phyloP scores from a whole-genome alignment of 1,284 basidiomycete species.

The Fomitopsis palustris region DNA sequence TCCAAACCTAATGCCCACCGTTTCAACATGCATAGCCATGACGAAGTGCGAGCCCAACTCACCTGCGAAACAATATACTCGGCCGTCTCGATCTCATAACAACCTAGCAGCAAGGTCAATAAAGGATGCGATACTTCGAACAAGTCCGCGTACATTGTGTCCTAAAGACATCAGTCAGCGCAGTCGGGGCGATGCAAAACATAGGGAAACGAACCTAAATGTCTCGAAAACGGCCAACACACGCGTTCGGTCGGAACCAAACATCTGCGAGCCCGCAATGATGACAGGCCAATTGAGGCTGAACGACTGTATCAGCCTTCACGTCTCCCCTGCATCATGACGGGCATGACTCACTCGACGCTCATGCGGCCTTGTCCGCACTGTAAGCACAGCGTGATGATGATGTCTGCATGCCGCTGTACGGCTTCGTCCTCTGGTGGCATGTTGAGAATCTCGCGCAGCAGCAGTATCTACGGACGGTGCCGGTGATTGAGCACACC shows the following conservation, averaged over 20 bases:
- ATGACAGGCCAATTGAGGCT: slow-evolving; percentile 44
- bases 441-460: slow-evolving; percentile 40
- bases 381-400: slow-evolving; percentile 29
- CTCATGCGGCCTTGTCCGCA: slow-evolving; percentile 30
- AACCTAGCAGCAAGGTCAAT: slow-evolving; percentile 20
- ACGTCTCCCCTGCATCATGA: not conserved
- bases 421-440: slow-evolving; percentile 34
- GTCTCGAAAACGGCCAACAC: slow-evolving; percentile 39
- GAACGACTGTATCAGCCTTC: not conserved
- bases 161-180: slow-evolving; percentile 12
- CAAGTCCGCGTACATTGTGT: slow-evolving; percentile 18
- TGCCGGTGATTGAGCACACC: not conserved
- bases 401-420: slow-evolving; percentile 29
- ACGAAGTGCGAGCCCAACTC: slow-evolving; percentile 21
- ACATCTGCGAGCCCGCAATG: slow-evolving; percentile 41
- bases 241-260: slow-evolving; percentile 33
- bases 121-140: slow-evolving; percentile 1
- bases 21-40: slow-evolving; percentile 11
- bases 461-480: slow-evolving; percentile 36
- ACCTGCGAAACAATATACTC: slow-evolving; percentile 42
- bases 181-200: too few relatives aligned
- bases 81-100: slow-evolving; percentile 50
- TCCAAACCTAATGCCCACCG: slow-evolving; percentile 32
- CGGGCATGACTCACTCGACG: slow-evolving; percentile 29
- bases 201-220: slow-evolving; percentile 35